Conservation (phyloP, 768 basidiomycete species). For the Panaeolus cyanescens region DNA sequence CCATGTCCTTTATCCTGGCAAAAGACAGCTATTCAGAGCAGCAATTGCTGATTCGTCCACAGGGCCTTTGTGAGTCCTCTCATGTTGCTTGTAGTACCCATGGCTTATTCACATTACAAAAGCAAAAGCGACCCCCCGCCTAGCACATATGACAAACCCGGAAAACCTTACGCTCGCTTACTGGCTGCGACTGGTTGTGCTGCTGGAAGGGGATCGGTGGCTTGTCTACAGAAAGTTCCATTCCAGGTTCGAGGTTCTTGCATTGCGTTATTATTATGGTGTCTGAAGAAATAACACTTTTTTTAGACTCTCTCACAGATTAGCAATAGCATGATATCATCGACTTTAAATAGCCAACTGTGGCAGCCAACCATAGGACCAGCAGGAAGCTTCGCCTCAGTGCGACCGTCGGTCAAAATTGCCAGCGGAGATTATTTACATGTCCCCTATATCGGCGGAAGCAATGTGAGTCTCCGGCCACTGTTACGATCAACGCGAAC, state of each 20-base stretch:
- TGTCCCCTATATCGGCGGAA: slow-evolving; percentile 57
- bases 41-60: slow-evolving; percentile 54
- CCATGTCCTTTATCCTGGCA: slow-evolving; percentile 46
- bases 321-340: slow-evolving; percentile 44
- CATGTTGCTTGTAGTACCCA: neutral
- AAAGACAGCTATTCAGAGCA: slow-evolving; percentile 45
- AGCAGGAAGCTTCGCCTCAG: slow-evolving; percentile 47
- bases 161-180: slow-evolving; percentile 50
- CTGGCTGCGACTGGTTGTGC: slow-evolving; percentile 47
- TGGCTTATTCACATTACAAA: neutral
- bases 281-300: neutral
- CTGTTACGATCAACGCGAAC: neutral
- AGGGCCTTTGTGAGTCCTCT: slow-evolving; percentile 49
- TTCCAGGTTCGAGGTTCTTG: slow-evolving; percentile 34
- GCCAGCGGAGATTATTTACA: slow-evolving; percentile 51
- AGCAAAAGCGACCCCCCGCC: slow-evolving; percentile 54
- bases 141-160: slow-evolving; percentile 51
- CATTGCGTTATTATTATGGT: neutral
- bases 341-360: slow-evolving; percentile 51
- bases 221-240: slow-evolving; percentile 47
- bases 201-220: slow-evolving; percentile 36
- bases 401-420: slow-evolving; percentile 46
- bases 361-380: slow-evolving; percentile 62
- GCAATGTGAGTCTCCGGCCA: slow-evolving; percentile 41
- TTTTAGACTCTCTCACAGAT: slow-evolving; percentile 47